Percentiles rank a stretch among this genome's conserved stretches.
Conservation (phyloP, 768 basidiomycete species). For the Mycena metata region DNA sequence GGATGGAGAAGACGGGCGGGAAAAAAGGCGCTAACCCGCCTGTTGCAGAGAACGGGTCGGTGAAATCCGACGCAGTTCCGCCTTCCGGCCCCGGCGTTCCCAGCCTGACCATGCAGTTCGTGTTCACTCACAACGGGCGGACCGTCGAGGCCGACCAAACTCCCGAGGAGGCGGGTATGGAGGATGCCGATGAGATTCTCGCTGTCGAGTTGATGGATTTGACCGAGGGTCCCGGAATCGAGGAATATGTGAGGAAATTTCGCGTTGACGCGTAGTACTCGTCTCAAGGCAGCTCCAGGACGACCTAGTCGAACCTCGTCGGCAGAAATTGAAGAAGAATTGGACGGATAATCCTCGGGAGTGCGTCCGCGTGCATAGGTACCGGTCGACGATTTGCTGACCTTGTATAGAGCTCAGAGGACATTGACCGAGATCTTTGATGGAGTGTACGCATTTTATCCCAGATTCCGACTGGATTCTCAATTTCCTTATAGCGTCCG, state of each 20-base stretch:
- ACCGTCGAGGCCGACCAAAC: slow-evolving; percentile 86
- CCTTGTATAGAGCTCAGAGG: slow-evolving; percentile 69
- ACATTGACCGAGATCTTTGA: slow-evolving; percentile 90
- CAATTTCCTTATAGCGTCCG: slow-evolving; percentile 68
- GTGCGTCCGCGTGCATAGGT: slow-evolving; percentile 56
- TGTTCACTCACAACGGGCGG: slow-evolving; percentile 88
- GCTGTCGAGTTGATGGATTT: slow-evolving; percentile 94
- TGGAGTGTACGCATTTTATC: slow-evolving; percentile 69
- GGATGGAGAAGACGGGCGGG: slow-evolving; percentile 77
- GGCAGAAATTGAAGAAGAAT: slow-evolving; percentile 82
- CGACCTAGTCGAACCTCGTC: slow-evolving; percentile 71
- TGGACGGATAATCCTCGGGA: slow-evolving; percentile 84
- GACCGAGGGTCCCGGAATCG: slow-evolving; percentile 74
- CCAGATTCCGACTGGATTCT: slow-evolving; percentile 14
- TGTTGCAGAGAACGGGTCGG: slow-evolving; percentile 58
- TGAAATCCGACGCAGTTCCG: slow-evolving; percentile 65
- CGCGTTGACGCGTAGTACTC: neutral
- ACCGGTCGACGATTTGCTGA: slow-evolving; percentile 17
- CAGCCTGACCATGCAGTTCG: slow-evolving; percentile 75
- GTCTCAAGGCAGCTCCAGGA: slow-evolving; percentile 58
- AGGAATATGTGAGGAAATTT: slow-evolving; percentile 68
- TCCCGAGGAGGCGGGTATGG: slow-evolving; percentile 89
- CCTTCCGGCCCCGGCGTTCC: slow-evolving; percentile 55
- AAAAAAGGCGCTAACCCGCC: slow-evolving; percentile 54
- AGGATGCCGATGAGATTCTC: slow-evolving; percentile 89